Percentiles rank a stretch among this genome's conserved stretches.
phyloP scores from a whole-genome alignment of 805 yeast genomes.

The Groenewaldozyma tartarivorans region DNA sequence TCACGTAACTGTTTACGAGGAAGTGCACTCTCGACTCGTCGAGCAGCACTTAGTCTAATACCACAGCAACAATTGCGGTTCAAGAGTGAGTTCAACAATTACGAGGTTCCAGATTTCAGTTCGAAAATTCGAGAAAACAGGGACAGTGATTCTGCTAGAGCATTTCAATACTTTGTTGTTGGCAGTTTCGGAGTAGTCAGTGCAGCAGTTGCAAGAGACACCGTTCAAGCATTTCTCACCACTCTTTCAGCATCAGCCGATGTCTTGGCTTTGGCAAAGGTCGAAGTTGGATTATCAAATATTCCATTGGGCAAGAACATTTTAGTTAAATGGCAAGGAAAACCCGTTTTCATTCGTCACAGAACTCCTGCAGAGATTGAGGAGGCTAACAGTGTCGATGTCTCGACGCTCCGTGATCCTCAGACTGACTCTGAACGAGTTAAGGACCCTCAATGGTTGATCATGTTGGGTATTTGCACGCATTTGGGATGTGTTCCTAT shows the following conservation, averaged over 20 bases:
- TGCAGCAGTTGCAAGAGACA: slow-evolving; percentile 93
- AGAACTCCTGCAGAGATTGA: slow-evolving; percentile 88
- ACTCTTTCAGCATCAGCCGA: slow-evolving; percentile 98
- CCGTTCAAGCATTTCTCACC: slow-evolving; percentile 82
- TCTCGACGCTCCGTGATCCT: slow-evolving; percentile 82
- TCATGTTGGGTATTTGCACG: slow-evolving; percentile 99
- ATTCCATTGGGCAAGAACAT: slow-evolving; percentile 98
- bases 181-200: slow-evolving; percentile 87
- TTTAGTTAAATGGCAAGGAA: slow-evolving; percentile 99
- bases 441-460: slow-evolving; percentile 94
- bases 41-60: neutral
- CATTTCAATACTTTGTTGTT: slow-evolving; percentile 92
- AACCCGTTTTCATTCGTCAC: slow-evolving; percentile 99
- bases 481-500: slow-evolving; percentile 99
- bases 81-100: slow-evolving; percentile 48
- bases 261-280: slow-evolving; percentile 98
- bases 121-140: slow-evolving; percentile 64
- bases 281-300: slow-evolving; percentile 86
- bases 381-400: slow-evolving; percentile 83
- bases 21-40: neutral
- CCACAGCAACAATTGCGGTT: neutral
- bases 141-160: slow-evolving; percentile 70
- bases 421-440: slow-evolving; percentile 90
- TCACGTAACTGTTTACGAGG: neutral
- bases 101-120: slow-evolving; percentile 86